Conservation (phyloP, 1,284 basidiomycete genomes). For the Laetiporus sulphureus region DNA sequence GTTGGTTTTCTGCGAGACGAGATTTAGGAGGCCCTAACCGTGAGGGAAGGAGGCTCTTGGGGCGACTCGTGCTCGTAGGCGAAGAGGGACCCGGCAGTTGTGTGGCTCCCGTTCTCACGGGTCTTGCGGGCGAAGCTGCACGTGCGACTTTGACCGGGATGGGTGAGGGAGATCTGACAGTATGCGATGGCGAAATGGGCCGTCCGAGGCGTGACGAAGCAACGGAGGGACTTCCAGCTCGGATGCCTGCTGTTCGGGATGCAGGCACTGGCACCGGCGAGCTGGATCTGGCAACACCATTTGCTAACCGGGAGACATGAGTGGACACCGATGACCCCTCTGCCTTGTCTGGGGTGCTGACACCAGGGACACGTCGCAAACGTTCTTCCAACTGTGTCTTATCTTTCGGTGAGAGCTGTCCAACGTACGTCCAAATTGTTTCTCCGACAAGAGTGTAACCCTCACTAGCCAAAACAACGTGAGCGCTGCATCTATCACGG, state of each 20-base stretch:
- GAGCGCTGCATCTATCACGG: not conserved
- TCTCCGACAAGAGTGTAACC: slow-evolving; percentile 83
- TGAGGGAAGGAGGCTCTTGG: slow-evolving; percentile 65
- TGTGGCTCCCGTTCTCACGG: slow-evolving; percentile 29
- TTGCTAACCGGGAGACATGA: slow-evolving; percentile 49
- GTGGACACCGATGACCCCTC: slow-evolving; percentile 30
- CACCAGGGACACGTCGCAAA: slow-evolving; percentile 72
- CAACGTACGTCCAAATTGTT: slow-evolving; percentile 78
- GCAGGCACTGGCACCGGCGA: slow-evolving; percentile 41
- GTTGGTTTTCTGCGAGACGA: slow-evolving; percentile 25
- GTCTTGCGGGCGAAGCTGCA: slow-evolving; percentile 41
- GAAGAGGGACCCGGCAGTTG: slow-evolving; percentile 38
- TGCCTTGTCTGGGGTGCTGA: slow-evolving; percentile 43
- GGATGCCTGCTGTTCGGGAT: slow-evolving; percentile 39
- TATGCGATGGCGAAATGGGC: slow-evolving; percentile 53
- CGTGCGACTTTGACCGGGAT: slow-evolving; percentile 31
- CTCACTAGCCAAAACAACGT: slow-evolving; percentile 42
- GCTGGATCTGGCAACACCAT: slow-evolving; percentile 41
- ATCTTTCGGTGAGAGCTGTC: slow-evolving; percentile 76
- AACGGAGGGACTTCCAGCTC: slow-evolving; percentile 61
- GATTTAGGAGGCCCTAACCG: slow-evolving; percentile 56
- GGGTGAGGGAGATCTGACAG: slow-evolving; percentile 48
- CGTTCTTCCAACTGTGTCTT: slow-evolving; percentile 90
- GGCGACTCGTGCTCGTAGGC: slow-evolving; percentile 38
- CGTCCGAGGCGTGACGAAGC: slow-evolving; percentile 48